Percentiles rank a stretch among this genome's conserved stretches.
These are phyloP conservation scores for Macroventuria anomochaeta DNA, from an alignment of 2,329 filamentous ascomycete species.

Conservation along the genomic window DNA sequence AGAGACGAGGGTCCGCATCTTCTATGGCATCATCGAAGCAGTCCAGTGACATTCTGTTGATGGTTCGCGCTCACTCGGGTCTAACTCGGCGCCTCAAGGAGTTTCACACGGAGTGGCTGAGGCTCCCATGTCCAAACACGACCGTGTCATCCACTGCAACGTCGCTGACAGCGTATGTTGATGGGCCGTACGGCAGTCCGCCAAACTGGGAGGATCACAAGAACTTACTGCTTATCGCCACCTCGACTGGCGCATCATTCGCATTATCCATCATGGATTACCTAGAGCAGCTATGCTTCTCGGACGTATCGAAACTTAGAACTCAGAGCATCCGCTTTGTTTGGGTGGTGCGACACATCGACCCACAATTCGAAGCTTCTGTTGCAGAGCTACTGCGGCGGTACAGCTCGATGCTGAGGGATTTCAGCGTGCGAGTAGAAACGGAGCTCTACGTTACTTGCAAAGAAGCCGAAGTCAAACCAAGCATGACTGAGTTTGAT, in stretches of 20 bases:
- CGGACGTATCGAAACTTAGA: neutral
- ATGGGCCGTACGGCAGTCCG: constrained; percentile 35
- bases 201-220: constrained; percentile 35
- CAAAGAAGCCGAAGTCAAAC: constrained; percentile 7
- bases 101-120: constrained; percentile 34
- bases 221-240: constrained; percentile 29
- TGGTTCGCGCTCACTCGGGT: constrained; percentile 31
- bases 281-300: constrained; percentile 29
- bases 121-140: constrained; percentile 37
- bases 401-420: constrained; percentile 22
- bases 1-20: constrained; percentile 8
- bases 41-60: constrained; percentile 32
- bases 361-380: constrained; percentile 33
- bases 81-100: constrained; percentile 32
- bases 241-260: constrained; percentile 38
- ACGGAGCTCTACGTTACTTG: constrained; percentile 32
- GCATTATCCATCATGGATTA: constrained; percentile 34
- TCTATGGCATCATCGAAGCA: neutral
- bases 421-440: constrained; percentile 25
- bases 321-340: constrained; percentile 28
- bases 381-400: constrained; percentile 24
- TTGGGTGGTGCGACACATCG: constrained; percentile 34
- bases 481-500: constrained; percentile 18
- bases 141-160: constrained; percentile 17
- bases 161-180: constrained; percentile 33